Conservation (phyloP, 768 basidiomycete species). For the Suillus sp. region DNA sequence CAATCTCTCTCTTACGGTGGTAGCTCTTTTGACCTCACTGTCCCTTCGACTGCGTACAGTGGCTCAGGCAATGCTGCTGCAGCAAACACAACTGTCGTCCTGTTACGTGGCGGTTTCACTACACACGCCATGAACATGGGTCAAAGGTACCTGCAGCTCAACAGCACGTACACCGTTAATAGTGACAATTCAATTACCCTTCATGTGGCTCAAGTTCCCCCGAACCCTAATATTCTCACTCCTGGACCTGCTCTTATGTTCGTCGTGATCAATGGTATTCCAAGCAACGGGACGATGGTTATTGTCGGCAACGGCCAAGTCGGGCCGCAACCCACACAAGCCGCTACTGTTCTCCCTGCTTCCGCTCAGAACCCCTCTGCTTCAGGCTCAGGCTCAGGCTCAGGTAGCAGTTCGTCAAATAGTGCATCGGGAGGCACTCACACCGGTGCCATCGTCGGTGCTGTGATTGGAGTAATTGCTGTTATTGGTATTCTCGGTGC, state of each 20-base stretch:
- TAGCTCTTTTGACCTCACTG: slow-evolving; percentile 68
- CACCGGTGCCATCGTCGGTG: slow-evolving; percentile 30
- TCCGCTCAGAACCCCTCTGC: slow-evolving; percentile 48
- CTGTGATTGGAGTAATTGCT: slow-evolving; percentile 33
- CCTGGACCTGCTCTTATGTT: slow-evolving; percentile 88
- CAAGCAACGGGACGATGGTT: slow-evolving; percentile 75
- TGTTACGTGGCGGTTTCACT: slow-evolving; percentile 84
- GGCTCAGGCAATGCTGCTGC: slow-evolving; percentile 69
- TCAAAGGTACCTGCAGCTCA: slow-evolving; percentile 78
- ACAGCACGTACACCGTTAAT: slow-evolving; percentile 83
- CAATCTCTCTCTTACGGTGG: slow-evolving; percentile 85
- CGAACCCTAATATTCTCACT: slow-evolving; percentile 83
- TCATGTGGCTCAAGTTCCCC: slow-evolving; percentile 81
- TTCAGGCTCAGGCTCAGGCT: slow-evolving; percentile 31
- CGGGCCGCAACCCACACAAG: slow-evolving; percentile 61
- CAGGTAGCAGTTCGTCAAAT: slow-evolving; percentile 9
- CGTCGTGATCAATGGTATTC: slow-evolving; percentile 83
- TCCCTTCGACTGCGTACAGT: slow-evolving; percentile 66
- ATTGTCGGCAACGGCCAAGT: slow-evolving; percentile 80
- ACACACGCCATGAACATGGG: slow-evolving; percentile 91
- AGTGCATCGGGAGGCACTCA: slow-evolving; percentile 24
- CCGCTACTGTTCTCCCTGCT: slow-evolving; percentile 24
- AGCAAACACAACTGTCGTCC: slow-evolving; percentile 70
- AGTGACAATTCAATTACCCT: slow-evolving; percentile 74
- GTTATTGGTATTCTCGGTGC: slow-evolving; percentile 34